These are phyloP conservation scores for Pseudocercospora fuligena DNA, from an alignment of 2,329 filamentous ascomycete species.

Conservation along the genomic window DNA sequence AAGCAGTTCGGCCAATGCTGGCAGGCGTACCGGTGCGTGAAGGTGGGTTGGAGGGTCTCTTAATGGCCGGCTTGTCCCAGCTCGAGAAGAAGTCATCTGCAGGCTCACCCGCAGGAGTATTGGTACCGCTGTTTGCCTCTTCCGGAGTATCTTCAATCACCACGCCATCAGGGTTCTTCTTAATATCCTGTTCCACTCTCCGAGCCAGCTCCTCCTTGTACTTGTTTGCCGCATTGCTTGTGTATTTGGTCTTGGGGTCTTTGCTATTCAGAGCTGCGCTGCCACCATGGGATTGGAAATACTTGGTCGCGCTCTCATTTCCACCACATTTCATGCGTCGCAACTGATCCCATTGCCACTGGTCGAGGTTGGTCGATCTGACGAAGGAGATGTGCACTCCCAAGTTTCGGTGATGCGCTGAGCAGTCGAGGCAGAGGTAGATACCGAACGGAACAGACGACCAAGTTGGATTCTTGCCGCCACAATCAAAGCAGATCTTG, in stretches of 20 bases:
- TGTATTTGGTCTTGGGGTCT: slow-evolving; percentile 96
- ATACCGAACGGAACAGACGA: slow-evolving; percentile 90
- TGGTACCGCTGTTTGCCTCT: slow-evolving; percentile 58
- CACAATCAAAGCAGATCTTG: slow-evolving; percentile 99
- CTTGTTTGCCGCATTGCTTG: slow-evolving; percentile 87
- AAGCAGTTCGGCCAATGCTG: slow-evolving; percentile 73
- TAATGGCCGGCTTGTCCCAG: slow-evolving; percentile 97
- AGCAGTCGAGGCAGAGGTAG: slow-evolving; percentile 97
- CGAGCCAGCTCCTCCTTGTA: slow-evolving; percentile 97
- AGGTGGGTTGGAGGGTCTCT: slow-evolving; percentile 90
- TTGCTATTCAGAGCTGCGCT: slow-evolving; percentile 94
- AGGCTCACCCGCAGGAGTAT: slow-evolving; percentile 78
- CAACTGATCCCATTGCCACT: slow-evolving; percentile 98
- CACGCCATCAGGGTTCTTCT: slow-evolving; percentile 86
- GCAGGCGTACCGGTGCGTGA: slow-evolving; percentile 88
- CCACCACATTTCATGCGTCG: slow-evolving; percentile 97
- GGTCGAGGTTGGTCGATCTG: slow-evolving; percentile 95
- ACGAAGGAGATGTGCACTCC: slow-evolving; percentile 99
- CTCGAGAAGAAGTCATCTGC: slow-evolving; percentile 98
- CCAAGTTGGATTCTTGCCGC: slow-evolving; percentile 97
- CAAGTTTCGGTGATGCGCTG: slow-evolving; percentile 93
- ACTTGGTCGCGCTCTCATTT: slow-evolving; percentile 97
- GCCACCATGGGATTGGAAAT: slow-evolving; percentile 95
- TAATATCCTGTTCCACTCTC: slow-evolving; percentile 79
- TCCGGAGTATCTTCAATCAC: slow-evolving; percentile 76